These are phyloP conservation scores for Magnusiomyces sp. DNA, from an alignment of 1,139 yeast genomes.

Conservation along the genomic window DNA sequence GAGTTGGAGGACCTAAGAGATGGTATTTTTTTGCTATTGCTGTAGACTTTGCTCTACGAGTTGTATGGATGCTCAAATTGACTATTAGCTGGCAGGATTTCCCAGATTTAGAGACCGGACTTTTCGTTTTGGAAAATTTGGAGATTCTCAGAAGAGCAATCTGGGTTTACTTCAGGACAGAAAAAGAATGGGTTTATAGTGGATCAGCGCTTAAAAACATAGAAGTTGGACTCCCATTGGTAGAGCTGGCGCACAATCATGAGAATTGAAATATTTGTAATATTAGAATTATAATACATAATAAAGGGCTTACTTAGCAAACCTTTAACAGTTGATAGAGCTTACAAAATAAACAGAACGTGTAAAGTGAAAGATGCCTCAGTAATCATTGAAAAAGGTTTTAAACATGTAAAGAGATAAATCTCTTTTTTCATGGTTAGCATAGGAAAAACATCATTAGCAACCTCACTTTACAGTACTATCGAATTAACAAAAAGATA, in stretches of 20 bases:
- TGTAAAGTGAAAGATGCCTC: constrained; percentile 8
- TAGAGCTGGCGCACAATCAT: constrained; percentile 8
- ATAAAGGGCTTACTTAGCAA: no score
- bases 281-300: no score
- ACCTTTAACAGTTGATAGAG: no score
- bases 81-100: constrained; percentile 27
- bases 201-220: background rate
- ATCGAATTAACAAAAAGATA: background rate
- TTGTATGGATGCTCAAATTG: constrained; percentile 61
- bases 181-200: constrained; percentile 50
- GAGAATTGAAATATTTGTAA: no score
- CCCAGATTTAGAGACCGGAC: constrained; percentile 48
- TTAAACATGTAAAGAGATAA: constrained; percentile 13
- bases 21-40: constrained; percentile 48
- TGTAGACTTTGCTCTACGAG: constrained; percentile 57
- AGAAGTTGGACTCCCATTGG: constrained; percentile 1
- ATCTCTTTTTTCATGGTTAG: constrained; percentile 23
- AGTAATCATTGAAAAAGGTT: constrained; percentile 15
- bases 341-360: no score
- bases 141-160: constrained; percentile 79
- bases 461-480: constrained; percentile 2
- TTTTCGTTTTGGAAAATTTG: constrained; percentile 54
- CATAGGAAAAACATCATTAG: constrained; percentile 23
- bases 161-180: constrained; percentile 82
- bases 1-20: constrained; percentile 19